Evolutionary conservation across 345 rosid species (phyloP).

Genomic region (Carallia pectinifolia): DNA sequence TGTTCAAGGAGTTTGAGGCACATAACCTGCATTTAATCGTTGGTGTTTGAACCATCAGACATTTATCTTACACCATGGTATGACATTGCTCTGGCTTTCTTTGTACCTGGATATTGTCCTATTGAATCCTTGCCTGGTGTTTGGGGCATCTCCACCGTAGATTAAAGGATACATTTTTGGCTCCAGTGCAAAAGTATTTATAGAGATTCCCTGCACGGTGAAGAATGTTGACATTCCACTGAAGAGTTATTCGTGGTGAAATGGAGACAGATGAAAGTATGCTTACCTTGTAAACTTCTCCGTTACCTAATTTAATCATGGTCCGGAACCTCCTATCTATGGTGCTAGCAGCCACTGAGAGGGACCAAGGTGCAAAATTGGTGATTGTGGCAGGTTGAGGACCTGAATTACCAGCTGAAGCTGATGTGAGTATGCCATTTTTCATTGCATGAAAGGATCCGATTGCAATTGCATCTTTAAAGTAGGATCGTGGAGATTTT

Average conservation of each 20-base stretch:
- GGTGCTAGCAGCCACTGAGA: slow-evolving; percentile 39
- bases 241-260: too few species aligned
- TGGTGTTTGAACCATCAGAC: background rate
- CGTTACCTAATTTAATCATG: slow-evolving; percentile 23
- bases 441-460: slow-evolving; percentile 22
- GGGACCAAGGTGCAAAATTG: slow-evolving; percentile 34
- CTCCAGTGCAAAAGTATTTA: slow-evolving; percentile 16
- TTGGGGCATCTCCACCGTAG: slow-evolving; percentile 31
- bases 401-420: slow-evolving; percentile 29
- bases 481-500: background rate
- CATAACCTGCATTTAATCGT: slow-evolving; percentile 22
- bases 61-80: background rate
- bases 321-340: slow-evolving; percentile 25
- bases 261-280: background rate
- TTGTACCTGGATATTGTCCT: slow-evolving; percentile 28
- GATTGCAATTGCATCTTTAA: slow-evolving; percentile 8
- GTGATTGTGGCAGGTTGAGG: slow-evolving; percentile 9
- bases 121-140: slow-evolving; percentile 16
- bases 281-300: slow-evolving; percentile 16
- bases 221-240: background rate
- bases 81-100: background rate
- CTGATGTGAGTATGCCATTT: slow-evolving; percentile 16
- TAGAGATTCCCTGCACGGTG: slow-evolving; percentile 19
- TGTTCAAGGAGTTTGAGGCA: slow-evolving; percentile 18
- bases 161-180: slow-evolving; percentile 16